phyloP scores from a whole-genome alignment of 768 basidiomycete genomes.

The Fomitopsis serialis region DNA sequence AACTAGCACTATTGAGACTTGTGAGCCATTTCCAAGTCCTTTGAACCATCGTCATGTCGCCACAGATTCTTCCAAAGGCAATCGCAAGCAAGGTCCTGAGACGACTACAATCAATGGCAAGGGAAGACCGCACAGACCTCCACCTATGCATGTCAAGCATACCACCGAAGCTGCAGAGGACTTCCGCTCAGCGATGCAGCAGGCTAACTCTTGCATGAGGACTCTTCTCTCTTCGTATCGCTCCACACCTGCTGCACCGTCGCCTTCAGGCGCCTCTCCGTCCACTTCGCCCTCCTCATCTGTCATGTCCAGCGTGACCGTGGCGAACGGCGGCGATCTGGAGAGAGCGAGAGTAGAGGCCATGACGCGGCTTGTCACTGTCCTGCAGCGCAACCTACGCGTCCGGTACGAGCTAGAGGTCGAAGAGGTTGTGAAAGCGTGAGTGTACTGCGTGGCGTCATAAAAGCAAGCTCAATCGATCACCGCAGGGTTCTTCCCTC shows the following conservation, averaged over 20 bases:
- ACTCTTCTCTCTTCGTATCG: constrained; percentile 46
- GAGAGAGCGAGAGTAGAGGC: constrained; percentile 55
- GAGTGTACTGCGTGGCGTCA: constrained; percentile 24
- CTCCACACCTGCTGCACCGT: constrained; percentile 25
- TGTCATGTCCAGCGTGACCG: constrained; percentile 5
- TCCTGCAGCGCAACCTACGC: constrained; percentile 65
- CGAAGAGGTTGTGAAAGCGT: constrained; percentile 72
- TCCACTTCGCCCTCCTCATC: constrained; percentile 31
- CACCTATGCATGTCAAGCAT: constrained; percentile 5
- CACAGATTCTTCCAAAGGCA: constrained; percentile 12
- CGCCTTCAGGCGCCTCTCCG: constrained; percentile 29
- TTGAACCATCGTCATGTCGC: background rate
- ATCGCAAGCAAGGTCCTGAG: constrained; percentile 12
- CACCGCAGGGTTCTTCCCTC: constrained; percentile 63
- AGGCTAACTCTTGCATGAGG: constrained; percentile 54
- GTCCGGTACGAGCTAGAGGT: constrained; percentile 74
- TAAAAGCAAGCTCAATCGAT: background rate
- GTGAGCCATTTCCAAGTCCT: constrained; percentile 28
- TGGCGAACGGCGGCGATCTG: constrained; percentile 27
- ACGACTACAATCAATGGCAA: constrained; percentile 2
- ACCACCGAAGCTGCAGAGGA: constrained; percentile 33
- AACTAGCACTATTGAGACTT: constrained; percentile 46
- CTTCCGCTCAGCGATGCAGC: constrained; percentile 65
- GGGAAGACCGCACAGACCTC: constrained; percentile 15
- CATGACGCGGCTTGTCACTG: constrained; percentile 58